Conservation (phyloP, 208 protist genomes). For the Acanthamoeba castellanii region DNA sequence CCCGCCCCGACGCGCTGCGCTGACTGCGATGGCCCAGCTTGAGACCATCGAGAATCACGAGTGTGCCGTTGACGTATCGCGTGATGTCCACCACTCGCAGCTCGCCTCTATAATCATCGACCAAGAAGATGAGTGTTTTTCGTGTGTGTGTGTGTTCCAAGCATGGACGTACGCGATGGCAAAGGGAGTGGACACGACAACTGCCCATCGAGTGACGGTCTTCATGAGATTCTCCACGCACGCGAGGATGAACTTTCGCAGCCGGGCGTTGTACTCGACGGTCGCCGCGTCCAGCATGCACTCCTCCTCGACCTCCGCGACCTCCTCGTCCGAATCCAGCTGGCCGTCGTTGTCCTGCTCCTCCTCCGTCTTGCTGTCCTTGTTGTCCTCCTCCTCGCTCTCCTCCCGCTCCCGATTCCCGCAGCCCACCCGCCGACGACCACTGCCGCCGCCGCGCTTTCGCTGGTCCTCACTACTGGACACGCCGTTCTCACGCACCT, state of each 20-base stretch:
- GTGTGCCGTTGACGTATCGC: conserved; percentile 39
- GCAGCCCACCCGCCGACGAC: neutral
- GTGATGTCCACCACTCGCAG: conserved; percentile 58
- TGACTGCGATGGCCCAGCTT: neutral
- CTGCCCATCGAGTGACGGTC: conserved; percentile 65
- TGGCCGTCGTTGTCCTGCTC: neutral
- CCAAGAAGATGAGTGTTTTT: neutral
- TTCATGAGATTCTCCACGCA: conserved; percentile 71
- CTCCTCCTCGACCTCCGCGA: neutral
- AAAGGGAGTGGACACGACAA: neutral
- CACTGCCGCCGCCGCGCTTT: neutral
- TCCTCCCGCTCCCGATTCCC: neutral
- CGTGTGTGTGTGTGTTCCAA: neutral
- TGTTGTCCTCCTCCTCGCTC: conserved; percentile 26
- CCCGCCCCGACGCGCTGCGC: conserved; percentile 13
- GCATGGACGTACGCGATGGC: neutral
- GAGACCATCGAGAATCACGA: neutral
- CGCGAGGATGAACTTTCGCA: neutral
- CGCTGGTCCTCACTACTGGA: neutral
- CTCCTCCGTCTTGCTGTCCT: neutral
- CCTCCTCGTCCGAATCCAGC: neutral
- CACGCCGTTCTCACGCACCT: neutral
- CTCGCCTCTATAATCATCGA: neutral
- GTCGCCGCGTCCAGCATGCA: neutral
- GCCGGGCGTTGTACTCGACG: neutral